Conservation (phyloP, 2,329 filamentous ascomycete species). For the Epichloe amarillans region DNA sequence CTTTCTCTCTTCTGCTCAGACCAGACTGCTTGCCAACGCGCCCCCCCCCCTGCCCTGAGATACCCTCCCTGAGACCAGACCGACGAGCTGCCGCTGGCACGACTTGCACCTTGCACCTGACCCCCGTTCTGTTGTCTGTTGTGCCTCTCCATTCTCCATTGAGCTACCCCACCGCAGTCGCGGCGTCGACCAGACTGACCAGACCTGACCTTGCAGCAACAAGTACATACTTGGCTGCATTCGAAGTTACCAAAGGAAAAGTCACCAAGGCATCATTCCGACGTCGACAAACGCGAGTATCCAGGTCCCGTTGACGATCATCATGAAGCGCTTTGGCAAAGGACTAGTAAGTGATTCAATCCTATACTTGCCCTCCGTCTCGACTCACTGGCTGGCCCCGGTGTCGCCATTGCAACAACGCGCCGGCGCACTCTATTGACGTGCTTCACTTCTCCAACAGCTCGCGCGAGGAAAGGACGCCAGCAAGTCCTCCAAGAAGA, state of each 20-base stretch:
- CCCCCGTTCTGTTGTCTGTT: constrained; percentile 12
- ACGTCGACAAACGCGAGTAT: constrained; percentile 5
- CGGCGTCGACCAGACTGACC: constrained; percentile 5
- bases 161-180: constrained; percentile 13
- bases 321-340: constrained; percentile 96
- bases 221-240: not conserved
- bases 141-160: constrained; percentile 5
- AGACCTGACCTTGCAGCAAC: constrained; percentile 2
- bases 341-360: constrained; percentile 43
- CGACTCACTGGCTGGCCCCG: not conserved
- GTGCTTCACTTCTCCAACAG: constrained; percentile 33
- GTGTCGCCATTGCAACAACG: constrained; percentile 1
- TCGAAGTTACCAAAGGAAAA: not conserved
- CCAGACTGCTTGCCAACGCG: too few species aligned
- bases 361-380: not conserved
- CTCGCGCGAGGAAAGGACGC: constrained; percentile 82
- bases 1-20: too few species aligned
- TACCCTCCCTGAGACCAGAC: too few species aligned
- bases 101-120: constrained; percentile 14
- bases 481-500: constrained; percentile 71
- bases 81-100: too few species aligned
- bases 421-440: constrained; percentile 9
- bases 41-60: too few species aligned
- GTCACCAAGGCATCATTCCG: constrained; percentile 1
- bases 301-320: constrained; percentile 23